Base-by-base conservation (phyloP, 2,329 filamentous ascomycete species). In the Colletotrichum sp. region DNA sequence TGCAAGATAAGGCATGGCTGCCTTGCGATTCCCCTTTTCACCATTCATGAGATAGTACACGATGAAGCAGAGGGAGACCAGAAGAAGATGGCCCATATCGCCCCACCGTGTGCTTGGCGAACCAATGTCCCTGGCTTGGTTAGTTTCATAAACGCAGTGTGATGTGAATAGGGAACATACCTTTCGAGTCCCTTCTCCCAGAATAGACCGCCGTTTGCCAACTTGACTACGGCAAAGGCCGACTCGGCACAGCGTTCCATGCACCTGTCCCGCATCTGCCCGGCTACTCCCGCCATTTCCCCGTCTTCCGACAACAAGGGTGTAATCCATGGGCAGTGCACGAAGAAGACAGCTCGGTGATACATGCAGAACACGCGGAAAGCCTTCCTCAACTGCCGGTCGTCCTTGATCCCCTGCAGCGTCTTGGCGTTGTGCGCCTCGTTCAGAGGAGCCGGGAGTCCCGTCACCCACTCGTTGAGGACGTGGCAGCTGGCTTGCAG, bases 321-420 rank as follows among this genome's bases (percentile, higher is more conserved):
- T 9, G 69, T 28, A 13, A 73, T 68, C 73, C 69, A 76, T 2
- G 73, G 73, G 16, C 73, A 76, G 26, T 76, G 63, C 5, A 76
- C 64, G 3, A 76, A 73, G 44, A 69, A 72, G 1, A 76, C 44
- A 1, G 73, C 73, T 4, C 34, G 36, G 28, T 76, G 73, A 21
- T 76, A 76, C 69, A 76, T 76, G 57, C 73, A 76, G 32, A 76
- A 76, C 3, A 76, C 69, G 7, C 73, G 62, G 16, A 76, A 52
- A 1, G 73, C 57, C n/a, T 65, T 73, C 6, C 57, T 55, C 12
- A 76, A n/a, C 39, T 64, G 69, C 21, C 26, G 21, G 21, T 59
- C 69, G 13, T 76, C 69, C 6, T 64, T 49, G 12, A 76, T 72
- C 4, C 21, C 32, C n/a, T 73, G 69, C 4, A 76, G 64, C 3